Evolutionary conservation across 768 basidiomycete genomes (phyloP), one percentile per base, ranked within the genome.

Genomic region (Trametes elegans): DNA sequence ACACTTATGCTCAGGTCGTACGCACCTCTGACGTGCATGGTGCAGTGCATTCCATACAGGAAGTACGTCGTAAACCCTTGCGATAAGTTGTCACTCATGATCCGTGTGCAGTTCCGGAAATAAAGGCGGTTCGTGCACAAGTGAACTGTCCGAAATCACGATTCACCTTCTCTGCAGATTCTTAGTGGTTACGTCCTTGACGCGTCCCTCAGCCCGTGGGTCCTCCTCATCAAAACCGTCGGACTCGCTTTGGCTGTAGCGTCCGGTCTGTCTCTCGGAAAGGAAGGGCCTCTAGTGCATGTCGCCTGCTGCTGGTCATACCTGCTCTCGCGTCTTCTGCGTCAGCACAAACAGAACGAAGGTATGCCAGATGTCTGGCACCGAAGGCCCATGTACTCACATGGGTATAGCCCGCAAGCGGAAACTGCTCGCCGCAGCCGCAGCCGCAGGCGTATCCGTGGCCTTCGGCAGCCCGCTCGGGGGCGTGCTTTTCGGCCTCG

Each of bases 281-380:
- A 93, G 73, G 91, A 93, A 83, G 92, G 91, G 0, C 92, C 91
- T 4, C 73, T 95, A 27, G 89, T 93, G 0, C 92, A 94, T 65
- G 88, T 96, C 49, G 78, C 88, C 3, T 88, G 87, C 53, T 93
- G 91, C 67, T 80, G 91, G 72, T 88, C 88, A 7, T 87, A 82
- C 64, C 74, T 90, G 32, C 68, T 88, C 29, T 83, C 85, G 4
- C 71, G 82, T 4, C 66, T 84, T 38, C 90, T 93, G 68, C 74
- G 76, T 40, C 83, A 88, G 64, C 88, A 87, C 63, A 79, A 84
- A 51, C 75, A 80, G 35, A 95, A 88, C 67, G 92, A 95, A 80
- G 84, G 88, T 86, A 57, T 31, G 63, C 5, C 32, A 21, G 3
- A 18, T 13, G 28, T 13, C 26, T 13, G 7, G 29, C 23, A 34